A percentile compares a stretch with the other conserved stretches of the same genome.
Evolutionary conservation across 1,284 basidiomycete species (phyloP).

Genomic region (Cystobasidium sp.): DNA sequence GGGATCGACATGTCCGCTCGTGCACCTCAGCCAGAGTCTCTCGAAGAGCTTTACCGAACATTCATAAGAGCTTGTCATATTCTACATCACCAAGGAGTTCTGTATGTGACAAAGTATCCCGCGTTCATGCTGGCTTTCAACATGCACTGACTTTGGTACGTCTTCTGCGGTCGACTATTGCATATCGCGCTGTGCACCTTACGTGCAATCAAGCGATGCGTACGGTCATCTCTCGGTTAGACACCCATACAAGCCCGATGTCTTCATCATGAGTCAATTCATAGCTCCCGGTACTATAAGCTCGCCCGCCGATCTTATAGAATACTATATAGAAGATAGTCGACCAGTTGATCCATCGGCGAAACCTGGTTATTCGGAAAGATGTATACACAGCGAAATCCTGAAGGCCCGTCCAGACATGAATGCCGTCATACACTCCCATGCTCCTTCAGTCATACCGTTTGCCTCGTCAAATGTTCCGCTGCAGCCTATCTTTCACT

Average conservation of each 20-base stretch:
- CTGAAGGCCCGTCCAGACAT: neutral
- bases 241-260: neutral
- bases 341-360: neutral
- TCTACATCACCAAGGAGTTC: constrained; percentile 6
- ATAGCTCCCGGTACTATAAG: constrained; percentile 2
- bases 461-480: neutral
- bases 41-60: neutral
- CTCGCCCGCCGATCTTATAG: neutral
- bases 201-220: constrained; percentile 1
- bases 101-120: neutral
- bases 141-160: neutral
- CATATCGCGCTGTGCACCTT: neutral
- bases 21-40: neutral
- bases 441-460: constrained; percentile 4
- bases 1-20: neutral
- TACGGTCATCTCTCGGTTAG: constrained; percentile 16
- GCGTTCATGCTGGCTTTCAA: neutral
- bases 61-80: constrained; percentile 17
- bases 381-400: constrained; percentile 13
- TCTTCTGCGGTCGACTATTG: neutral
- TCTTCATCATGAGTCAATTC: constrained; percentile 8
- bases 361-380: neutral
- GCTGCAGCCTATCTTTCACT: constrained; percentile 4
- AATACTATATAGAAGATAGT: neutral
- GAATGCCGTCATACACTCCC: constrained; percentile 6